Evolutionary conservation across 345 rosid species (phyloP), one percentile per base, ranked within the genome.

Genomic region (Mercurialis annua): DNA sequence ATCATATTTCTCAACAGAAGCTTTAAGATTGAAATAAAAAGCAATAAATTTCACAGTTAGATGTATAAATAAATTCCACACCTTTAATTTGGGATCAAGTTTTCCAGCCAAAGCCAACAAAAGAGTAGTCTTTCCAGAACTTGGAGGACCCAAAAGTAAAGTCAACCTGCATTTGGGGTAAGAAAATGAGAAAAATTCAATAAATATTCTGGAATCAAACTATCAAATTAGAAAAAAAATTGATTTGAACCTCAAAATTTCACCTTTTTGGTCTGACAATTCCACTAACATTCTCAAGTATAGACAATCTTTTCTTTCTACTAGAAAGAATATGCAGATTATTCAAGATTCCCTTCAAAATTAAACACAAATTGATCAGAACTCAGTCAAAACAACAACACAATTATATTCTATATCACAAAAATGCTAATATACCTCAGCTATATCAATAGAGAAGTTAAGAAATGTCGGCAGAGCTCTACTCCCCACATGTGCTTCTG

Each of bases 111-210:
- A 78, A 69, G 93, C 90, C 80, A 87, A 80, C 72, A 90, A 55
- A 4, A 90, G 87, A 0, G 90, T 83, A 4, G 96, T 90, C 73
- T 90, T 90, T 6, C 96, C 96, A 33, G 93, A 84, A 71, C 86
- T 73, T 49, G 93, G 93, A 67, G 96, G 96, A 68, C 96, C 96
- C 80, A 90, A 73, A 26, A 90, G 91, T 77, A 90, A 59, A 33
- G 93, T 76, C 87, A 86, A 80, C 59, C 97, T 90, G 72, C 67
- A 46, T 64, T 27, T 47, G 27, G 33, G 10, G 14, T 53, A 31
- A 60, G 29, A 5, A 38, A 64, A 57, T 29, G 2, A 67, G 26
- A 30, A 17, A 44, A 1, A 6, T 27, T 15, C 42, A 21, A 47
- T 16, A 59, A 59, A 40, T 40, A 9, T 10, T 59, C 20, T 34